Percentiles rank a stretch among this genome's conserved stretches.
phyloP scores from a whole-genome alignment of 2,329 filamentous ascomycete species.

The Verticillium tricorpus region DNA sequence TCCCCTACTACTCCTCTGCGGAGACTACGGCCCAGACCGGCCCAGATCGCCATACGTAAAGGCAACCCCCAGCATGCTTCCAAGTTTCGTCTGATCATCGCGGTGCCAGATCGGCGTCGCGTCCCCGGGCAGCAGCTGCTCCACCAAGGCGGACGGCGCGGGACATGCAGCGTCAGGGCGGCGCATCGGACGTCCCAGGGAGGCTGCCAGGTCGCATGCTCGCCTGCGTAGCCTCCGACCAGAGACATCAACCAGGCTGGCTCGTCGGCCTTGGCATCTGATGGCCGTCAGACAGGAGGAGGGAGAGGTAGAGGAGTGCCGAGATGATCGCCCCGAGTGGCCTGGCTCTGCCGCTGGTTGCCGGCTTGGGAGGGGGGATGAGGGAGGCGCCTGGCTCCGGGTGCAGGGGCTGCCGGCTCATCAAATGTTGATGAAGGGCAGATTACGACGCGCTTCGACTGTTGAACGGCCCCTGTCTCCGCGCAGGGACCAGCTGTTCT shows the following conservation, averaged over 20 bases:
- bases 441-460: not conserved
- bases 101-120: not conserved
- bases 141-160: not conserved
- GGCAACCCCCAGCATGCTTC: not conserved
- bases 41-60: not conserved
- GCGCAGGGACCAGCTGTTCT: not conserved
- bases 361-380: not conserved
- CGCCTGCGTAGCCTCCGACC: not conserved
- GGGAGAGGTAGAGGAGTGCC: not conserved
- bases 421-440: not conserved
- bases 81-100: not conserved
- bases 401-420: not conserved
- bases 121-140: not conserved
- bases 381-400: not conserved
- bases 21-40: too few species aligned
- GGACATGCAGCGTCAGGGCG: not conserved
- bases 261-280: too few species aligned
- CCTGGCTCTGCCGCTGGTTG: not conserved
- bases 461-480: not conserved
- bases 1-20: too few species aligned
- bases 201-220: not conserved
- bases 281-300: not conserved
- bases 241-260: too few species aligned
- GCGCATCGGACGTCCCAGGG: not conserved
- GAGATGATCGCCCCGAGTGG: not conserved